These are phyloP conservation scores for Stellera chamaejasme DNA, from an alignment of 345 rosid genomes.

Conservation along the genomic window DNA sequence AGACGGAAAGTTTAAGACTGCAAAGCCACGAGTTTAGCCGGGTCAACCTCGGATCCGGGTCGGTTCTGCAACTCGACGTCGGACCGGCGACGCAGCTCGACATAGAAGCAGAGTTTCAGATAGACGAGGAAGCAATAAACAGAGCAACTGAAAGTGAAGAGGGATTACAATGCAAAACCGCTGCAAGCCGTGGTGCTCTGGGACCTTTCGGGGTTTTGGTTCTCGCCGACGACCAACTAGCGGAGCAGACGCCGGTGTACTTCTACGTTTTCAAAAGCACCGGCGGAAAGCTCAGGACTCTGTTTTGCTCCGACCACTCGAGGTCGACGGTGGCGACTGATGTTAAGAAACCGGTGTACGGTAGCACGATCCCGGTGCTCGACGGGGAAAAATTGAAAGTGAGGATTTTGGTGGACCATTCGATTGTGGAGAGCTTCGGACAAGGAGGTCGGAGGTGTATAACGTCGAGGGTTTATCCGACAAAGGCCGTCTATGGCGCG, in stretches of 20 bases:
- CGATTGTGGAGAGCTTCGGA: slow-evolving; percentile 68
- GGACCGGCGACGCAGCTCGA: slow-evolving; percentile 67
- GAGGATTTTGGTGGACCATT: slow-evolving; percentile 83
- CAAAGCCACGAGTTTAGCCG: slow-evolving; percentile 34
- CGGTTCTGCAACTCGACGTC: slow-evolving; percentile 47
- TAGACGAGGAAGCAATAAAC: slow-evolving; percentile 46
- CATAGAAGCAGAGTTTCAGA: slow-evolving; percentile 56
- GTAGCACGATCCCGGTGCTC: slow-evolving; percentile 59
- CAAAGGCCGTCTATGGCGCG: slow-evolving; percentile 61
- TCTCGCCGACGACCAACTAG: slow-evolving; percentile 48
- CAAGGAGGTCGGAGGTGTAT: slow-evolving; percentile 73
- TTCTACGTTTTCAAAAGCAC: slow-evolving; percentile 57
- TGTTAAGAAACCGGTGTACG: slow-evolving; percentile 44
- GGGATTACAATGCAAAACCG: slow-evolving; percentile 44
- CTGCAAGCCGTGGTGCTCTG: slow-evolving; percentile 57
- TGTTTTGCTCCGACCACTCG: slow-evolving; percentile 67
- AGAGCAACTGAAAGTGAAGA: slow-evolving; percentile 24
- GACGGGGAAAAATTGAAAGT: slow-evolving; percentile 59
- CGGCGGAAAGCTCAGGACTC: slow-evolving; percentile 50
- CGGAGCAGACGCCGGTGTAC: slow-evolving; percentile 82
- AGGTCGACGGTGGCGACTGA: slow-evolving; percentile 77
- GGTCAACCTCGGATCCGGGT: slow-evolving; percentile 44
- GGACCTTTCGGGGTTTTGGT: slow-evolving; percentile 91
- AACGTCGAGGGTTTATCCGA: slow-evolving; percentile 68
- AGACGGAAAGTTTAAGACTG: slow-evolving; percentile 56